Percentiles rank a stretch among this genome's conserved stretches.
Conservation (phyloP, 768 basidiomycete genomes). For the Serendipita sp. region DNA sequence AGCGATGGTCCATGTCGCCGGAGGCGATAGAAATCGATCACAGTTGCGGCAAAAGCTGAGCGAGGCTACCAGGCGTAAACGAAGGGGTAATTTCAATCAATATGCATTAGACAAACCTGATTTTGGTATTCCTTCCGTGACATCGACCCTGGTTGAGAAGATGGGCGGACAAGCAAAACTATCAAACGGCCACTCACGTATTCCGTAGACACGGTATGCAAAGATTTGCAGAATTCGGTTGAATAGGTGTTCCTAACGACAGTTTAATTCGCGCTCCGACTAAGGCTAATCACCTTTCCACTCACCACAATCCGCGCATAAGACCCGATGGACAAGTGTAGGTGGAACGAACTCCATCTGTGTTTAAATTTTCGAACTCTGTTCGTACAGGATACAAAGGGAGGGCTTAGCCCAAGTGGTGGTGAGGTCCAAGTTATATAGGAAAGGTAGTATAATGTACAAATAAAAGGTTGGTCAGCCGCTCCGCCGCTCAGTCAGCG, state of each 20-base stretch:
- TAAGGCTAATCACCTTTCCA: background rate
- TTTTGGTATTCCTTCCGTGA: slow-evolving; percentile 95
- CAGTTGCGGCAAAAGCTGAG: slow-evolving; percentile 92
- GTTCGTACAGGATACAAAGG: background rate
- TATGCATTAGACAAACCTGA: slow-evolving; percentile 38
- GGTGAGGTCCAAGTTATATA: background rate
- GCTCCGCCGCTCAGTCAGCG: background rate
- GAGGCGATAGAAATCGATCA: slow-evolving; percentile 87
- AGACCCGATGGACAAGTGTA: slow-evolving; percentile 62
- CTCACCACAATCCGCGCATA: slow-evolving; percentile 80
- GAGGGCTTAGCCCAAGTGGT: background rate
- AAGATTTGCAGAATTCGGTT: slow-evolving; percentile 82
- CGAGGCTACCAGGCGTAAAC: slow-evolving; percentile 35
- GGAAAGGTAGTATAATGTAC: background rate
- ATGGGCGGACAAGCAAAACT: background rate
- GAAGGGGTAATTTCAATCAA: background rate
- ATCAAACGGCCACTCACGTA: slow-evolving; percentile 33
- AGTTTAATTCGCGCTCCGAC: background rate
- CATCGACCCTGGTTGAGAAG: slow-evolving; percentile 51
- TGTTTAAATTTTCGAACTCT: background rate
- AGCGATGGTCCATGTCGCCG: slow-evolving; percentile 68
- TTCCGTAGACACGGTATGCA: slow-evolving; percentile 81
- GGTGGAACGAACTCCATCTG: slow-evolving; percentile 65
- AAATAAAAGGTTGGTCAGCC: background rate
- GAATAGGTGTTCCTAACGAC: slow-evolving; percentile 60